These are phyloP conservation scores for Colletotrichum endophyticum DNA, from an alignment of 2,329 filamentous ascomycete species.

Conservation along the genomic window DNA sequence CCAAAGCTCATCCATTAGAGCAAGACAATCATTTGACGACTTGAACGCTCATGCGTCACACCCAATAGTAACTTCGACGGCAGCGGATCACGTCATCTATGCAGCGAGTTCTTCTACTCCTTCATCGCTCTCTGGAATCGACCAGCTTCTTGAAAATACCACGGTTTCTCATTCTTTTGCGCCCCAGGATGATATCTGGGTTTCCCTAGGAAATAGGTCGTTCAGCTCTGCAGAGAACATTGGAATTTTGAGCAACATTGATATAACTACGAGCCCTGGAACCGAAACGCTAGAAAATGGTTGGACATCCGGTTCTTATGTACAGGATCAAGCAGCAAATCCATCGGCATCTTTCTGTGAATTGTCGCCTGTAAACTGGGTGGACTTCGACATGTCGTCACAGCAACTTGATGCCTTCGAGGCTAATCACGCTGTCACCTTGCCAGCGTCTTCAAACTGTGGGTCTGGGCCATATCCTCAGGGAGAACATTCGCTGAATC, in stretches of 20 bases:
- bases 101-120: background rate
- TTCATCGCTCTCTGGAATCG: background rate
- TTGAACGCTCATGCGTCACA: background rate
- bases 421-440: background rate
- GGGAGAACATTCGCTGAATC: background rate
- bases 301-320: background rate
- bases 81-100: background rate
- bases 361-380: background rate
- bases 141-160: background rate
- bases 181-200: background rate
- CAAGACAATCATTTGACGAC: background rate
- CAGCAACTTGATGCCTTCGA: background rate
- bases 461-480: background rate
- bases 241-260: background rate
- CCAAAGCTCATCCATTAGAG: background rate
- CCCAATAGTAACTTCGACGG: background rate
- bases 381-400: background rate
- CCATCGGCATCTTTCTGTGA: background rate
- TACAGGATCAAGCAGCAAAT: background rate
- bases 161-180: background rate
- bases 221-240: background rate
- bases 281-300: background rate
- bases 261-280: background rate
- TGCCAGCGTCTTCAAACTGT: background rate
- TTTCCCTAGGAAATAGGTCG: background rate